Base-by-base conservation (phyloP, 2,329 filamentous ascomycete species). In the Colletotrichum echinochloae region DNA sequence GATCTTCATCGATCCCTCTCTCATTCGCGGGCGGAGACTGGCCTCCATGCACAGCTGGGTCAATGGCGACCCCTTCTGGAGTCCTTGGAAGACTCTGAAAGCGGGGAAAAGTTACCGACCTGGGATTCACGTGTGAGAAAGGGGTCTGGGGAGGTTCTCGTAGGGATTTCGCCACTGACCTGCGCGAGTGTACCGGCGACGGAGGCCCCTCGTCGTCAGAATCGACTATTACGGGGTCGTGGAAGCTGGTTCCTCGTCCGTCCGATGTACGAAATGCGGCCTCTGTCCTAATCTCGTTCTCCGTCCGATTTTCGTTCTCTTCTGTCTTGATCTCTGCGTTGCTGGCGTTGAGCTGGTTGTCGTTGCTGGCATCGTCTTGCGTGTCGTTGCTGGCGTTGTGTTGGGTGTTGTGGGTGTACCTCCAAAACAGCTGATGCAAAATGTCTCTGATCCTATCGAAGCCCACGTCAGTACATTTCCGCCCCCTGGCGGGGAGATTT, bases 41-140 rank as follows among this genome's bases (percentile, higher is more conserved):
- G 3, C 6, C 4, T 18, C 3, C 14, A 26, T 6, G 23, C 2
- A 2, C 2, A 2, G 2, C 23, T 0, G 1, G 48, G 48, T 28
- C 48, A 14, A 18, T 1, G 12, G 12, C 8, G 6, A 28, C 48
- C 14, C 12, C 23, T 2, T 18, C 14, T 9, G 23, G 48, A 9
- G 48, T 18, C 9, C 6, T 3, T 7, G 48, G 5, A 18, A 18
- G 3, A 14, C 0, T 8, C 2, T 6, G 23, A 18, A 28, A 28
- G 12, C 3, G 23, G 23, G 48, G 14, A 3, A 18, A 1, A 16
- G 48, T 18, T 49, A 14, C 23, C 8, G 48, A 8, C 48, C 48
- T 49, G 23, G 12, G 23, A 26, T 16, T 18, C 5, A 3, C 5
- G 14, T 49, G 48, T 28, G 23, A 26, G 23, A 2, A 49, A 16